Evolutionary conservation across 345 rosid genomes (phyloP).

Genomic region (Eucalyptus pauciflora): DNA sequence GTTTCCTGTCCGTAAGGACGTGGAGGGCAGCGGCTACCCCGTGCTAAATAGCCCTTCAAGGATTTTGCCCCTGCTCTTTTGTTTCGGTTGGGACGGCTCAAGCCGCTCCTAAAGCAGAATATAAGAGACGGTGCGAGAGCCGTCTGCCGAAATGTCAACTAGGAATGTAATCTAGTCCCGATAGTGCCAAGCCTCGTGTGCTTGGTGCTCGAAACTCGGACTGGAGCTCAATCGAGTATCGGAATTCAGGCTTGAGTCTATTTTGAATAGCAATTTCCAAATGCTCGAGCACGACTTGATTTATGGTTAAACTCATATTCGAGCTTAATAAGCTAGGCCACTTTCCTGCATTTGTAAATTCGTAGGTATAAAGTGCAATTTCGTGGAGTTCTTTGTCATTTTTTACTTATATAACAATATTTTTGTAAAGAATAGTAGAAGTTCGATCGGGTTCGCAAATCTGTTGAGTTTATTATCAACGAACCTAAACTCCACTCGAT

Average conservation of each 20-base stretch:
- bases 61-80: background rate
- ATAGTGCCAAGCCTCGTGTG: background rate
- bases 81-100: background rate
- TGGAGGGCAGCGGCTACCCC: background rate
- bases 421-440: background rate
- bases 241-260: background rate
- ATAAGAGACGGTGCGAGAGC: background rate
- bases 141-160: background rate
- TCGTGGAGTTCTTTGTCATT: background rate
- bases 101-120: background rate
- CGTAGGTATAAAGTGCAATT: background rate
- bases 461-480: background rate
- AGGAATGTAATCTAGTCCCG: background rate
- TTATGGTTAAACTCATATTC: no score
- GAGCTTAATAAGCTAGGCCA: no score
- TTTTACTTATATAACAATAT: background rate
- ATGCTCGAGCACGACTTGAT: background rate
- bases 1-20: background rate
- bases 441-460: accelerated
- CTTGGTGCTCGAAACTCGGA: background rate
- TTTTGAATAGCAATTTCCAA: background rate
- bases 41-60: background rate
- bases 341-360: background rate
- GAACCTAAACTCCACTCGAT: background rate
- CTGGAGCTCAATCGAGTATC: background rate